These are phyloP conservation scores for Cladosporium sp. DNA, from an alignment of 2,329 filamentous ascomycete species.

Conservation along the genomic window DNA sequence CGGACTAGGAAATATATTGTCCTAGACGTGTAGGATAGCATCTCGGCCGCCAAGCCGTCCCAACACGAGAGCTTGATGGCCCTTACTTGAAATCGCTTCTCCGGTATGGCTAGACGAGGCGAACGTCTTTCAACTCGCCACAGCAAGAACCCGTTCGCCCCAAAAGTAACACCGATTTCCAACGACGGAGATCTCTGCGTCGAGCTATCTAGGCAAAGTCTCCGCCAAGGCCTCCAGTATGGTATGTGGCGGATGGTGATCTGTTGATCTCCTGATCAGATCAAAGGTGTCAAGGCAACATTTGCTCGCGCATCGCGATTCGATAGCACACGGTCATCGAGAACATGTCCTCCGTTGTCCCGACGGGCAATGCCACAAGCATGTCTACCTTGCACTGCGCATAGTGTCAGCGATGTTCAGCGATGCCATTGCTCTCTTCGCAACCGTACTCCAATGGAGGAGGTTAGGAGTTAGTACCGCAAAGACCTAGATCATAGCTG, in stretches of 20 bases:
- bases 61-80: neutral
- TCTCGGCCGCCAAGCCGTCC: neutral
- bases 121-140: neutral
- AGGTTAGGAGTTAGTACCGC: conserved; percentile 42
- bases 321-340: conserved; percentile 57
- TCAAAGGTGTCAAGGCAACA: conserved; percentile 54
- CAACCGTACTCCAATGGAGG: conserved; percentile 63
- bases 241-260: neutral
- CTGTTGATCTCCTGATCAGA: conserved; percentile 11
- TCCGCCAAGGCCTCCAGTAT: neutral
- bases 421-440: conserved; percentile 62
- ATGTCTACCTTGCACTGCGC: conserved; percentile 61
- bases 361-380: conserved; percentile 66
- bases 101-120: neutral
- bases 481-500: conserved; percentile 59
- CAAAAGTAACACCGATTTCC: neutral
- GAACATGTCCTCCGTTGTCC: conserved; percentile 64
- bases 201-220: neutral
- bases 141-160: neutral
- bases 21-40: neutral
- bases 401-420: conserved; percentile 64
- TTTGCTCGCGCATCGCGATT: conserved; percentile 59
- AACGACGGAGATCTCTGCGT: neutral
- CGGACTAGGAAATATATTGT: neutral
- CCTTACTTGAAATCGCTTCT: neutral